Evolutionary conservation across 371 early-diverging fungal species (phyloP), one percentile per base, ranked within the genome.

Genomic region (Mortierella sp.): DNA sequence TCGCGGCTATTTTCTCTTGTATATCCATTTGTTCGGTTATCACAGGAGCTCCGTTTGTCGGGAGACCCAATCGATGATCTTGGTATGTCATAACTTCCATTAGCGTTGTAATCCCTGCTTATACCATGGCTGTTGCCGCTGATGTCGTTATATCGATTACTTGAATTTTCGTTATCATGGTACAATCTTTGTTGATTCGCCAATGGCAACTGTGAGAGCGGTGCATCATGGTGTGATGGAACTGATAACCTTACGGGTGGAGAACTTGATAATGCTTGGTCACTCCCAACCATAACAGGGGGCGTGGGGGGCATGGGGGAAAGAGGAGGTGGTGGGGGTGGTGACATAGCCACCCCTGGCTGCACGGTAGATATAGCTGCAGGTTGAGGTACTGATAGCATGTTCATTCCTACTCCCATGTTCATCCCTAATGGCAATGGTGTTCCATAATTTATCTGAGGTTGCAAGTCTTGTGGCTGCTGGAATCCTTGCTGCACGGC

Each of bases 401-500:
- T 50, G 22, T 41, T 47, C 52, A 52, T 52, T n/a, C 52, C 52
- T 52, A 52, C 13, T 24, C 43, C 47, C 36, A 36, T 36, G 36
- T 36, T 36, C 36, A 36, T 36, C 36, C 36, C 36, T 52, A 52
- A 24, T 7, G 71, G 40, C 19, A 59, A 45, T 22, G 33, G n/a
- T 52, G 52, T 3, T 16, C 52, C 69, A 61, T 22, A 38, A 24
- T 16, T 38, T 8, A 47, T 33, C 32, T 58, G 59, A 15, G 41
- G 45, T 45, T 55, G 58, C 10, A 45, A 45, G 16, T 13, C 45
- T 45, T 45, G 45, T 15, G 16, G 3, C 36, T 36, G 73, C 41
- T 73, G 73, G 52, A 67, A 52, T 50, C 40, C 55, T 41, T 72
- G 72, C 50, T 74, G 74, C 8, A 74, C 65, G 33, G 65, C 32